phyloP scores from a whole-genome alignment of 1,139 yeast genomes.

The Blastobotrys aristatus region DNA sequence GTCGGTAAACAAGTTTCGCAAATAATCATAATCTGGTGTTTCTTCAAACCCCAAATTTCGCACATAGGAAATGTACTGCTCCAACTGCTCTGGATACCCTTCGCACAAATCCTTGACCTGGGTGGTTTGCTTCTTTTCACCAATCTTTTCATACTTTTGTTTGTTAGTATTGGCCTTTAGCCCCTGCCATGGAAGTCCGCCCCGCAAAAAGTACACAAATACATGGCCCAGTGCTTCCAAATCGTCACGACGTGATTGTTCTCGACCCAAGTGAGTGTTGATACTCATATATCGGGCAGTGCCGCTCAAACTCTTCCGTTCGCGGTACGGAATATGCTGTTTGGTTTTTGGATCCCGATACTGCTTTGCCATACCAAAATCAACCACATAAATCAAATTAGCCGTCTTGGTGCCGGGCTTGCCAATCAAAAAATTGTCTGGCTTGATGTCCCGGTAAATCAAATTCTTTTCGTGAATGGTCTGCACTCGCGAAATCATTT shows the following conservation, averaged over 20 bases:
- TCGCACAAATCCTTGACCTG: conserved; percentile 71
- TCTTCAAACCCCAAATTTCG: conserved; percentile 84
- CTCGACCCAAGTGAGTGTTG: conserved; percentile 95
- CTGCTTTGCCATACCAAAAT: conserved; percentile 97
- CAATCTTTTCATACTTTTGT: conserved; percentile 93
- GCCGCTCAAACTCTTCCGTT: conserved; percentile 88
- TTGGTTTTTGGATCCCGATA: conserved; percentile 93
- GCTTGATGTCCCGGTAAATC: conserved; percentile 92
- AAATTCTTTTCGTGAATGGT: conserved; percentile 84
- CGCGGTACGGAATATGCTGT: conserved; percentile 94
- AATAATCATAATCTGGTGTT: conserved; percentile 88
- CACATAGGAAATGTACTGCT: conserved; percentile 77
- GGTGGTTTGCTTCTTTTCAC: conserved; percentile 87
- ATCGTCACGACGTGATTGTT: conserved; percentile 93
- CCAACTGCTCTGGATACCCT: conserved; percentile 82
- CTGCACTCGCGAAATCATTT: conserved; percentile 84
- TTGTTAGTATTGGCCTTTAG: conserved; percentile 97
- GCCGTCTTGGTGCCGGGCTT: conserved; percentile 48
- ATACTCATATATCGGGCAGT: conserved; percentile 98
- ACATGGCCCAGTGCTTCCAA: conserved; percentile 95
- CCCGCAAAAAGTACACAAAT: conserved; percentile 85
- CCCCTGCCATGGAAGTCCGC: conserved; percentile 98
- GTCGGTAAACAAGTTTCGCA: conserved; percentile 68
- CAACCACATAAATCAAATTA: conserved; percentile 51
- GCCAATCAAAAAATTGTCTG: conserved; percentile 89